Evolutionary conservation across 805 yeast genomes (phyloP), one percentile per base, ranked within the genome.

Genomic region (Torulaspora quercuum): DNA sequence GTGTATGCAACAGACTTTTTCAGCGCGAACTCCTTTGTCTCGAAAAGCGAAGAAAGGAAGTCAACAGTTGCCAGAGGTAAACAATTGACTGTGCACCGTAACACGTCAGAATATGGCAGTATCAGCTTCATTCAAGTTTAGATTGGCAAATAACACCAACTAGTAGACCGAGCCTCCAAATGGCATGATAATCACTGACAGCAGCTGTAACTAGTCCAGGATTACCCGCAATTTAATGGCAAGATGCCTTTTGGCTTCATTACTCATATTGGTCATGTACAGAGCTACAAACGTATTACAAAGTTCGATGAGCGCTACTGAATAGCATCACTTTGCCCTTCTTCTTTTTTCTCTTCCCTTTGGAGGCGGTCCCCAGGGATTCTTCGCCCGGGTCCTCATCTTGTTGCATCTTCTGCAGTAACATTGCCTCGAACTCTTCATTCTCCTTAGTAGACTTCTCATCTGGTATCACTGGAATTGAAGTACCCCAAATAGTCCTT

Each of bases 401-500:
- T 41, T 69, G 73, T 47, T 69, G 73, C 41, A 67, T 70, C 3
- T 78, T 79, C 46, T 67, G 67, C 16, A 73, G 59, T 14, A 80
- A 65, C 70, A 75, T 64, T 40, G 74, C 73, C 38, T 67, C 70
- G 32, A 63, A 52, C 27, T 73, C 79, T 52, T 68, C 66, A 25
- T 67, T 73, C 39, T 70, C 73, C 6, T 63, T 68, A 1, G 56
- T 57, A 3, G 61, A 62, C 11, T 57, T 56, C 18, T 65, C 66
- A 18, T 59, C 61, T 17, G 47, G 46, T n/a, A 41, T 44, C 6
- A 53, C 47, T 6, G 44, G 63, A 8, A 58, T 59, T 20, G 60
- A 57, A 0, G 92, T 83, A 0, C 94, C 94, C 94, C 94, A 84
- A 3, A 84, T 77, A 0, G 92, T 80, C 1, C 76, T 73, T 25